Evolutionary conservation across 768 basidiomycete genomes (phyloP), one percentile per base, ranked within the genome.

Genomic region (Hysterangium stoloniferum): DNA sequence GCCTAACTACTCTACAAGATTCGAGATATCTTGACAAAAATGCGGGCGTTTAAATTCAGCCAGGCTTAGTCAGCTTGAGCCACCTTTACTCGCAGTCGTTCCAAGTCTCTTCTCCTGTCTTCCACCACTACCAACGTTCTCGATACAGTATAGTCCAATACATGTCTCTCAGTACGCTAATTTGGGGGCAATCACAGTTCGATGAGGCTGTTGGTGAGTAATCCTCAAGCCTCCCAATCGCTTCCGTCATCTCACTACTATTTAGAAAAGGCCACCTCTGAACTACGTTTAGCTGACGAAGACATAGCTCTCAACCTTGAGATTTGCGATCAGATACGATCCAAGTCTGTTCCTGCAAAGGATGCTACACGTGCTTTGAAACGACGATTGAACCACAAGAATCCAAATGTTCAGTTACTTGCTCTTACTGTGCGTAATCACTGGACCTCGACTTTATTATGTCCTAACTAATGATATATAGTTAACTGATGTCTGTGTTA

Each of bases 241-340:
- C 45, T 57, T 20, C 54, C 46, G 41, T 46, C 55, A 45, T 57
- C 19, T 47, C 35, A 27, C 50, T 38, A 45, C 53, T 15, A 29
- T 22, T 49, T 65, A 95, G 92, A 93, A 73, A 92, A 88, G 69
- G 88, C 89, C n/a, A 96, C 93, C 13, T 92, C 91, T 3, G 90
- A 93, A 65, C 73, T 91, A 22, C 68, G 91, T 47, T 89, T 92
- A 33, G 75, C 80, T 41, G 70, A 80, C 46, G 90, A 94, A 64
- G 91, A 97, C 66, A 92, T 98, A 33, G 90, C 92, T 7, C 74
- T 92, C 56, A 86, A 86, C 60, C 86, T 99, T 53, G 92, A 97
- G 64, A 90, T 97, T 73, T 92, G 91, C 57, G 96, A 99, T 68
- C 86, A 94, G 67, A 93, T 99, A 63, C 81, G 93, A 48, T 90